Base-by-base conservation (phyloP, 2,329 filamentous ascomycete species). In the Dothiorella sarmentorum region DNA sequence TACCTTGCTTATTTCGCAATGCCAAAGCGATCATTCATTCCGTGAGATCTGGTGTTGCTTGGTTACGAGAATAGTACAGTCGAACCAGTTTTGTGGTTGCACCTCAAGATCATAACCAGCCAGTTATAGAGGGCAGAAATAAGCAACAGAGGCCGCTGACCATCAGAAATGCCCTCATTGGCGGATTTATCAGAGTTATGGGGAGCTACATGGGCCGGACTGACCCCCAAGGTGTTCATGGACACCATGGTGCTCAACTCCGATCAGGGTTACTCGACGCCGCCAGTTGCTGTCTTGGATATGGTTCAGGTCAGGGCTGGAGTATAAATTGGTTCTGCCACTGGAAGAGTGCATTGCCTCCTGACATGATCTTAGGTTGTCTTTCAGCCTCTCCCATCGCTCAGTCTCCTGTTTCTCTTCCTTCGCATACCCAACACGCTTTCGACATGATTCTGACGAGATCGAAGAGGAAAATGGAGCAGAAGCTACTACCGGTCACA, bases 401-500 rank as follows among this genome's bases (percentile, higher is more conserved):
- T 27, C 15, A 17, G 15, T 9, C n/a, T 40, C 22, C 9, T 51
- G 15, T 27, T 13, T 24, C 15, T 42, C 13, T 33, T 18, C 10
- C 35, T 18, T 18, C 27, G 18, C 22, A 7, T 15, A 40, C 17
- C 7, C 15, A 7, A 7, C 11, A n/a, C 17, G 29, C 9, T 10
- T 7, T 7, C 9, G 1, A 6, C 29, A 53, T 40, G 38, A 22
- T 27, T 20, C 13, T 22, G 27, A 44, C 26, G 7, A 44, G 26
- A 42, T 7, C 33, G 17, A 58, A 33, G 27, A 40, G 45, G 37
- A 58, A 31, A 37, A 58, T 56, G 37, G 62, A 60, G 40, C 64
- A 67, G 53, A 67, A 68, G 59, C 72, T 76, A 3, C 70, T 86
- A 4, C 84, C 83, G 3, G 83, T 86, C 2, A 86, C 82, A 0